Conservation (phyloP, 1,139 yeast species). For the Chernovozyma sophiae-reginae region DNA sequence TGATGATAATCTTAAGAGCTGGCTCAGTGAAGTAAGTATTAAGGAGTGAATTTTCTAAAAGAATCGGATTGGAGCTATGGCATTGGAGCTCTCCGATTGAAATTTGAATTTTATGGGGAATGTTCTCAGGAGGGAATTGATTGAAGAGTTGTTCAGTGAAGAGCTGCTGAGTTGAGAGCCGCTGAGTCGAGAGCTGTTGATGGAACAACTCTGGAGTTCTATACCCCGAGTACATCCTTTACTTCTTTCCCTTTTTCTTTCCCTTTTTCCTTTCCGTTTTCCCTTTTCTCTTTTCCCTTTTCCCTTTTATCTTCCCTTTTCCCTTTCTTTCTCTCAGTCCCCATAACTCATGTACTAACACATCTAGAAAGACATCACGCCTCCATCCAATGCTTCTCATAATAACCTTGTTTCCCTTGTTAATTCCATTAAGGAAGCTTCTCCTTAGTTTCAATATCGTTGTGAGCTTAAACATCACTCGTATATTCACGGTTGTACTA, state of each 20-base stretch:
- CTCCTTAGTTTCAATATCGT: slow-evolving; percentile 18
- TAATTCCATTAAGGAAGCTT: slow-evolving; percentile 34
- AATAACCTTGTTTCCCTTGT: slow-evolving; percentile 48
- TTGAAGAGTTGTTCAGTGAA: no score
- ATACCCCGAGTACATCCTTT: no score
- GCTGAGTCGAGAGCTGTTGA: no score
- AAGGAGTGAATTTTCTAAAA: slow-evolving; percentile 1
- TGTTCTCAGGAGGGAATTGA: no score
- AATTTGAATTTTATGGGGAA: no score
- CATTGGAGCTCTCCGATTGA: not conserved
- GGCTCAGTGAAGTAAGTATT: slow-evolving; percentile 31
- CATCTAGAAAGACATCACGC: slow-evolving; percentile 40
- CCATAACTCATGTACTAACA: slow-evolving; percentile 26
- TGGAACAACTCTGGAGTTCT: no score
- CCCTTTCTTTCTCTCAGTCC: no score
- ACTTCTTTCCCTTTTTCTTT: no score
- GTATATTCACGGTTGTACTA: slow-evolving; percentile 10
- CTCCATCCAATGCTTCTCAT: slow-evolving; percentile 46
- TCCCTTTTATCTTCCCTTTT: no score
- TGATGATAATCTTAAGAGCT: slow-evolving; percentile 35
- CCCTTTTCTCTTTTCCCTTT: no score
- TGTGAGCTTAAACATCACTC: slow-evolving; percentile 20
- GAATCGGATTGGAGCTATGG: not conserved
- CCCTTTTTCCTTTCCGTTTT: no score
- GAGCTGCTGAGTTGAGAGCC: no score